phyloP scores from a whole-genome alignment of 2,329 filamentous ascomycete species.

The Ascocoryne sarcoides region DNA sequence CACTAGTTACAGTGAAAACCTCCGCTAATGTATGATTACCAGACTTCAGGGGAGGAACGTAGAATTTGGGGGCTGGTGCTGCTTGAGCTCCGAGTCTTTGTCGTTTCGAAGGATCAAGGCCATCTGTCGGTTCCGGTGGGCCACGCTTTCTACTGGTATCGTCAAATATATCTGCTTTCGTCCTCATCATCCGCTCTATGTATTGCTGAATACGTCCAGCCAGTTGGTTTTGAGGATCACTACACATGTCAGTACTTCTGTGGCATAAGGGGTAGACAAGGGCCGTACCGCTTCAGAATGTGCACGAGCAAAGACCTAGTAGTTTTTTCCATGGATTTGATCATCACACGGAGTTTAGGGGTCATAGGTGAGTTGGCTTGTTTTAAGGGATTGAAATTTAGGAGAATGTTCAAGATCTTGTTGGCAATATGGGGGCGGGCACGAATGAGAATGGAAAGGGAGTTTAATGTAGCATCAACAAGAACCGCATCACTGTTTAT shows the following conservation, averaged over 20 bases:
- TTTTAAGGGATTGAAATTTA: slow-evolving; percentile 88
- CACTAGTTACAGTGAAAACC: slow-evolving; percentile 76
- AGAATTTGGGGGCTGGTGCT: slow-evolving; percentile 14
- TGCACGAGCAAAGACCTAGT: slow-evolving; percentile 76
- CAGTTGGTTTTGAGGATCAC: slow-evolving; percentile 72
- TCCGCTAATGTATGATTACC: slow-evolving; percentile 74
- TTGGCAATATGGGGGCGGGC: slow-evolving; percentile 71
- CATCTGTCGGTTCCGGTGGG: slow-evolving; percentile 60
- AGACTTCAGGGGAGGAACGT: slow-evolving; percentile 59
- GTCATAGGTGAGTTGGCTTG: slow-evolving; percentile 70
- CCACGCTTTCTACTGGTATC: slow-evolving; percentile 71
- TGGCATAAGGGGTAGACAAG: slow-evolving; percentile 1
- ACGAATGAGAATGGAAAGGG: slow-evolving; percentile 73
- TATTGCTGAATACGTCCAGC: slow-evolving; percentile 76
- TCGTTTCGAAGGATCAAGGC: slow-evolving; percentile 70
- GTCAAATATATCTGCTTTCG: slow-evolving; percentile 69
- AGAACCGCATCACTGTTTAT: slow-evolving; percentile 67
- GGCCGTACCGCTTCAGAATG: slow-evolving; percentile 62
- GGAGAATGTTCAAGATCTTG: slow-evolving; percentile 75
- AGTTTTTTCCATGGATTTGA: slow-evolving; percentile 93
- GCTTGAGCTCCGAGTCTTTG: slow-evolving; percentile 56
- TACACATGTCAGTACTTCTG: slow-evolving; percentile 31
- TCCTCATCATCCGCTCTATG: slow-evolving; percentile 72
- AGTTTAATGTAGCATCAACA: slow-evolving; percentile 87
- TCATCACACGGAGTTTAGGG: slow-evolving; percentile 68